Percentiles rank a stretch among this genome's conserved stretches.
Conservation (phyloP, 2,329 filamentous ascomycete species). For the Lecanosticta acicola region DNA sequence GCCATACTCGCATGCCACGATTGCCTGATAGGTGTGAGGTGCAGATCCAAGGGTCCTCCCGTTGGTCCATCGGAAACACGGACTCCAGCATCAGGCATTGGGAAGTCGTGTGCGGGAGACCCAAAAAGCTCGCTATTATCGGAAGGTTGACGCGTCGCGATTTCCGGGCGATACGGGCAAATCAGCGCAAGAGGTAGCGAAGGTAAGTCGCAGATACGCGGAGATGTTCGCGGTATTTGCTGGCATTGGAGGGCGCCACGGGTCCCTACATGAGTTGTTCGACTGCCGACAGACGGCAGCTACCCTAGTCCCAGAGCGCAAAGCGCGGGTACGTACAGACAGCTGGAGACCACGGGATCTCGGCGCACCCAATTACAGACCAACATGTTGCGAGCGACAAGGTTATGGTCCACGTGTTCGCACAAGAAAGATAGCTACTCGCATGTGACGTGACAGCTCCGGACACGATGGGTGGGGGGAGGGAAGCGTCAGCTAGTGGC, state of each 20-base stretch:
- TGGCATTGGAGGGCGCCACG: background rate
- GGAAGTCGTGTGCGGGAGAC: background rate
- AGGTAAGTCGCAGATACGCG: background rate
- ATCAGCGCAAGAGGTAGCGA: background rate
- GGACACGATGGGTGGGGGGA: background rate
- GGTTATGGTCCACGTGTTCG: background rate
- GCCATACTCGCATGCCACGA: background rate
- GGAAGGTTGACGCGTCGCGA: background rate
- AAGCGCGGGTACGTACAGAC: background rate
- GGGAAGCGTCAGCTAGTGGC: background rate
- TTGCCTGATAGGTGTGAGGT: background rate
- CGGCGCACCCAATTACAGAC: background rate
- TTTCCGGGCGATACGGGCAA: background rate
- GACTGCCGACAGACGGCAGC: background rate
- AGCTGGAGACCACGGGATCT: background rate
- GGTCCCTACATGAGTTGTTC: background rate
- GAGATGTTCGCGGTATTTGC: background rate
- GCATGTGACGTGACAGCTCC: background rate
- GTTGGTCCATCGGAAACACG: background rate
- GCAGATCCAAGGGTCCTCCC: background rate
- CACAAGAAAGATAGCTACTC: background rate
- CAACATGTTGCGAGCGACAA: background rate
- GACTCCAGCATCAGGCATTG: background rate
- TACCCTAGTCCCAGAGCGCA: background rate
- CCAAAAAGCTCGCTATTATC: background rate